Percentiles rank a stretch among this genome's conserved stretches.
Evolutionary conservation across 148 eudicot genomes (phyloP).

Genomic region (Simmondsia chinensis): DNA sequence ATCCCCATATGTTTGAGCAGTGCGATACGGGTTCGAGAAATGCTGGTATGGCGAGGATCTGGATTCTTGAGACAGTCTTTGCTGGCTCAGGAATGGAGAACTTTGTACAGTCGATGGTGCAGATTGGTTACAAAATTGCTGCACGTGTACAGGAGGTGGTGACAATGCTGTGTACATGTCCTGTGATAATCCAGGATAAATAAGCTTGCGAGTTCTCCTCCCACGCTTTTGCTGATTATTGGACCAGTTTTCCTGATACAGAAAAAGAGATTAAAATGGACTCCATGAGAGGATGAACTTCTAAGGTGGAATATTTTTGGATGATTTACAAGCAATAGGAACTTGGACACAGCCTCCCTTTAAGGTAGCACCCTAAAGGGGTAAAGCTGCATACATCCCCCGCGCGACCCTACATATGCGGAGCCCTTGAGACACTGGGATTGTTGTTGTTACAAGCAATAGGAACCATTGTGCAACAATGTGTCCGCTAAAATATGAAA

Average conservation of each 20-base stretch:
- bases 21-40: slow-evolving; percentile 17
- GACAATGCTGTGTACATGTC: slow-evolving; percentile 29
- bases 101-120: slow-evolving; percentile 12
- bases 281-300: neutral
- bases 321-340: no score
- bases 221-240: slow-evolving; percentile 14
- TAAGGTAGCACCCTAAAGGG: no score
- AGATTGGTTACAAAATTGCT: slow-evolving; percentile 25
- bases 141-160: slow-evolving; percentile 15
- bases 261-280: neutral
- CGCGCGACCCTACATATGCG: no score
- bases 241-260: slow-evolving; percentile 30
- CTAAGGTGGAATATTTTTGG: no score
- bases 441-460: no score
- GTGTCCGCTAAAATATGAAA: no score
- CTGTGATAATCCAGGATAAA: slow-evolving; percentile 19
- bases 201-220: slow-evolving; percentile 16
- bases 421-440: no score
- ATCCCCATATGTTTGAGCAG: slow-evolving; percentile 24
- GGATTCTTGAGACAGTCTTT: slow-evolving; percentile 21
- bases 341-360: no score
- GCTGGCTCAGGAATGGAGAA: slow-evolving; percentile 22
- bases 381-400: no score
- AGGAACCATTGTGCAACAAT: no score
- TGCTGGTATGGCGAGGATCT: slow-evolving; percentile 21